Percentiles rank a stretch among this genome's conserved stretches.
phyloP scores from a whole-genome alignment of 2,329 filamentous ascomycete species.

The Fusarium clavum region DNA sequence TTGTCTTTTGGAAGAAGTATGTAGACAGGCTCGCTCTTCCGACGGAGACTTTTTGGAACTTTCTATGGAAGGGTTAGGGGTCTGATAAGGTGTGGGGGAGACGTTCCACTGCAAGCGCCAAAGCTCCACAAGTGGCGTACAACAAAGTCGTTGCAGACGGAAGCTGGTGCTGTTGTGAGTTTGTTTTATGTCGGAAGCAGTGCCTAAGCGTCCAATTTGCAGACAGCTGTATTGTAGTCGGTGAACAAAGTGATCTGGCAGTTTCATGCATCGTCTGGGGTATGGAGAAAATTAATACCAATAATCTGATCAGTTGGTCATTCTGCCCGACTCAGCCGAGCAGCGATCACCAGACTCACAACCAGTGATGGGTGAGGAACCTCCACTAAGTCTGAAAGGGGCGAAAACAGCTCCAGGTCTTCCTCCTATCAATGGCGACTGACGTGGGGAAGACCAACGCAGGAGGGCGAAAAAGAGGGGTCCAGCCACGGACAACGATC shows the following conservation, averaged over 20 bases:
- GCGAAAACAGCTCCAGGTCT: constrained; percentile 19
- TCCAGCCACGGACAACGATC: neutral
- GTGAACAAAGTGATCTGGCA: neutral
- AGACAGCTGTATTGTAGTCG: neutral
- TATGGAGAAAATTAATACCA: constrained; percentile 3
- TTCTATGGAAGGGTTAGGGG: constrained; percentile 26
- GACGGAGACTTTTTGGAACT: constrained; percentile 25
- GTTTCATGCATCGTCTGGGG: neutral
- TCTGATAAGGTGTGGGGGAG: constrained; percentile 29
- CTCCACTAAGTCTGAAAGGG: constrained; percentile 19
- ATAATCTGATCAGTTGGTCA: constrained; percentile 41
- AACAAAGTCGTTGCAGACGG: constrained; percentile 8
- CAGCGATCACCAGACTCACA: constrained; percentile 46
- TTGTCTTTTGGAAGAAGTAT: constrained; percentile 5
- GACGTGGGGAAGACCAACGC: constrained; percentile 8
- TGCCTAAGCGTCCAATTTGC: neutral
- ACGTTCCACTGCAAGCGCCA: constrained; percentile 17
- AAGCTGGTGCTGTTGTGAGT: neutral
- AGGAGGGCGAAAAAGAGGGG: constrained; percentile 27
- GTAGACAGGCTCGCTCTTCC: constrained; percentile 3
- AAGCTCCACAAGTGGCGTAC: constrained; percentile 35
- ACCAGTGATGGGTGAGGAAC: constrained; percentile 35
- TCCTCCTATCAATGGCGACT: constrained; percentile 12
- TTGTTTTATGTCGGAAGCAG: neutral
- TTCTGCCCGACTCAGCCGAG: constrained; percentile 37